Percentiles rank a stretch among this genome's conserved stretches.
phyloP scores from a whole-genome alignment of 2,329 filamentous ascomycete genomes.

The Gnomoniopsis smithogilvyi region DNA sequence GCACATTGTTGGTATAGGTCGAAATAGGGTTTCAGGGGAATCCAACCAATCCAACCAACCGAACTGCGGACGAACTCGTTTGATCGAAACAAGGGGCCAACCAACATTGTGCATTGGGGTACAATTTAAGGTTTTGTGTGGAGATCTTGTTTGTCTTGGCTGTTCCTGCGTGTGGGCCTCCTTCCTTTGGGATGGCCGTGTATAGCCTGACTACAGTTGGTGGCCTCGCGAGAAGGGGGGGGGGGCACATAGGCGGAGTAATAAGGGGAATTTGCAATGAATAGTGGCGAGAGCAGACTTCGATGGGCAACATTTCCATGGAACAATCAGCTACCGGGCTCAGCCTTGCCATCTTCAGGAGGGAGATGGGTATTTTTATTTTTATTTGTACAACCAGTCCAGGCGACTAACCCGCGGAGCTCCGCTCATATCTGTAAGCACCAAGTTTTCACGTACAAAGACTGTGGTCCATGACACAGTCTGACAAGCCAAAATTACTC shows the following conservation, averaged over 20 bases:
- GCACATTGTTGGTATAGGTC: neutral
- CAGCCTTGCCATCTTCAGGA: neutral
- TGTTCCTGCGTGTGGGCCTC: neutral
- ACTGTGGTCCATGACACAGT: too few species aligned
- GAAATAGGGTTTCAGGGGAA: neutral
- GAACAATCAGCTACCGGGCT: neutral
- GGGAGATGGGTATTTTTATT: slow-evolving; percentile 14
- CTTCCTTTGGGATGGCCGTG: neutral
- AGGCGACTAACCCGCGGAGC: neutral
- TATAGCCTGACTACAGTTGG: neutral
- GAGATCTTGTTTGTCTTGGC: neutral
- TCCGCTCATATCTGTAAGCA: neutral
- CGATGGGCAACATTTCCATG: too few species aligned
- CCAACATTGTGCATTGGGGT: neutral
- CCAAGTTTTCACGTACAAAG: neutral
- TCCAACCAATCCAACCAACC: neutral
- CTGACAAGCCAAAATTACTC: neutral
- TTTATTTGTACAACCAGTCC: slow-evolving; percentile 1
- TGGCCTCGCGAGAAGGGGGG: too few species aligned
- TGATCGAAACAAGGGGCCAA: neutral
- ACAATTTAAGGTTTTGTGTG: neutral
- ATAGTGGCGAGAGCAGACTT: too few species aligned
- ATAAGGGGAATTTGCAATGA: too few species aligned
- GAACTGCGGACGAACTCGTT: neutral
- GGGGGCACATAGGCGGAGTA: too few species aligned